Conservation (phyloP, 2,329 filamentous ascomycete species). For the Pestalotiopsis sp. region DNA sequence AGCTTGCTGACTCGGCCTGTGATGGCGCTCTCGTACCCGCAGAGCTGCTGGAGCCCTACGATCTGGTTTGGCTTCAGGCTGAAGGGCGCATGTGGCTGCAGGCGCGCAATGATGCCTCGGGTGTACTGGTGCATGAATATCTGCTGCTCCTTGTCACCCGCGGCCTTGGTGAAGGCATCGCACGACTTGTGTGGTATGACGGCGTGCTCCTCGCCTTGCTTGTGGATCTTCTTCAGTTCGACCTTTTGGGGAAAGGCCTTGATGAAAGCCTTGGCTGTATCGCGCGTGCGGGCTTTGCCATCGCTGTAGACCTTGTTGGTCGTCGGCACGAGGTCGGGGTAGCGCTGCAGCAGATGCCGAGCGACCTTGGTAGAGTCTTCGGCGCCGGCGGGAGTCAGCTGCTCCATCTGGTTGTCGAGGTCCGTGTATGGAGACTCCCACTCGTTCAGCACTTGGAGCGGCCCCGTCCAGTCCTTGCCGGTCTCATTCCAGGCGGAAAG, state of each 20-base stretch:
- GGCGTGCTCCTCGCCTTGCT: constrained; percentile 47
- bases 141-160: constrained; percentile 53
- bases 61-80: constrained; percentile 65
- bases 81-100: constrained; percentile 56
- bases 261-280: constrained; percentile 59
- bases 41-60: constrained; percentile 65
- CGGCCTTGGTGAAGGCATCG: constrained; percentile 54
- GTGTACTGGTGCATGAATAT: constrained; percentile 57
- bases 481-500: constrained; percentile 59
- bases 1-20: constrained; percentile 57
- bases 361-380: constrained; percentile 61
- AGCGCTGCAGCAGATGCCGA: constrained; percentile 59
- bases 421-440: constrained; percentile 61
- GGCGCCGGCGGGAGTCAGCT: constrained; percentile 60
- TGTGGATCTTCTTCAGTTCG: neutral
- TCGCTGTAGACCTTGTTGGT: constrained; percentile 57
- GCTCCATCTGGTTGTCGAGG: constrained; percentile 47
- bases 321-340: constrained; percentile 53
- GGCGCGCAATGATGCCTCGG: constrained; percentile 57
- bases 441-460: constrained; percentile 53
- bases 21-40: constrained; percentile 67
- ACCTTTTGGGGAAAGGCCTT: constrained; percentile 40
- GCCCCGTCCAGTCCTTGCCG: constrained; percentile 55
- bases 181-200: constrained; percentile 68
- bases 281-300: constrained; percentile 61